Base-by-base conservation (phyloP, 768 basidiomycete species). In the Podaxis sp. region DNA sequence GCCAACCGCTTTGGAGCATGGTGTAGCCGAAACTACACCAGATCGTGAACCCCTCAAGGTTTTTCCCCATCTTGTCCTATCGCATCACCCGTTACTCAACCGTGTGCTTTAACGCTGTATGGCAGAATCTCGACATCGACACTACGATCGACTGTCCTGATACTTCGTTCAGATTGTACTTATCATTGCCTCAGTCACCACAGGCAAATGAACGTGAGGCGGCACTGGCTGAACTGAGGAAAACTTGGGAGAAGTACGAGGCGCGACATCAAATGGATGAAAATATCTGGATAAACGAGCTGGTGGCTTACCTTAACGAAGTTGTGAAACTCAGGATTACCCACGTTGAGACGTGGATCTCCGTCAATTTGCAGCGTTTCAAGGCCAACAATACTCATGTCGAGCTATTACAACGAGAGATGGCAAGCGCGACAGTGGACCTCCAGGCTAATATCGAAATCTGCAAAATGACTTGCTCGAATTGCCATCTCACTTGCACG, bases 71-170 rank as follows among this genome's bases (percentile, higher is more conserved):
- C 64, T 27, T 25, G 22, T 13, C 25, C 22, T 49, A 37, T 27
- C 29, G 2, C n/a, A 24, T 19, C 27, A 27, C 27, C 19, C 3
- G 13, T 13, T 22, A 3, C 17, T 49, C 43, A 50, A 15, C 29
- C n/a, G 24, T 5, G n/a, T 36, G 5, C 22, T 59, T 50, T 46
- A 6, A 6, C 13, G 15, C n/a, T 13, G 27, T 27, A 43, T 52
- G 38, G 0, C 25, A 85, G 85, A 85, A 86, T 66, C 67, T 85
- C 53, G 85, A 87, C 61, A 82, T 79, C 7, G 82, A 83, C 61
- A 54, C 68, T 4, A 63, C 71, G 2, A 73, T 86, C 17, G 73
- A 76, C 0, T 55, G 66, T 11, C 65, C 70, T 2, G 83, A 84
- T 64, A 75, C 76, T 3, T 15, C 60, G 0, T 59, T 76, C 4